Evolutionary conservation across 78 protist genomes (phyloP).

Genomic region (Dictyostelium purpureum): DNA sequence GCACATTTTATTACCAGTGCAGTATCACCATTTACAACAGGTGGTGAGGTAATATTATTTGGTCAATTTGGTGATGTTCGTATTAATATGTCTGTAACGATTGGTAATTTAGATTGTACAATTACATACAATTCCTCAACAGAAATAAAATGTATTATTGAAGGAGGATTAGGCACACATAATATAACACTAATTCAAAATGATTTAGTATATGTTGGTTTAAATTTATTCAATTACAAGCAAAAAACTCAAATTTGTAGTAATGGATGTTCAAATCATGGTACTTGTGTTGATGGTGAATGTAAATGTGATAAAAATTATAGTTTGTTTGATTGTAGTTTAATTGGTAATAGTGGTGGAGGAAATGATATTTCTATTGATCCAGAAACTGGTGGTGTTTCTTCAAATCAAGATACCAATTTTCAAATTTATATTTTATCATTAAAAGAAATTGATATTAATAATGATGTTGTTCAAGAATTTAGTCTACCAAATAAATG

Average conservation of each 20-base stretch:
- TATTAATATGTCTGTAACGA: not conserved
- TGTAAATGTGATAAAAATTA: not conserved
- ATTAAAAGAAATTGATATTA: not conserved
- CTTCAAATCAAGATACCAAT: not conserved
- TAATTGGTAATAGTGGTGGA: not conserved
- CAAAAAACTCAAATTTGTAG: too few species aligned
- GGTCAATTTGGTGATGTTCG: not conserved
- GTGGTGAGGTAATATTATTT: not conserved
- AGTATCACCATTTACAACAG: not conserved
- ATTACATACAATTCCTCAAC: not conserved
- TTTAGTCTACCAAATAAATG: not conserved
- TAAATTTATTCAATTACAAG: too few species aligned
- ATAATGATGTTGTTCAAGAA: not conserved
- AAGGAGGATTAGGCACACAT: too few species aligned
- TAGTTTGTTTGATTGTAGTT: not conserved
- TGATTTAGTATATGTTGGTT: too few species aligned
- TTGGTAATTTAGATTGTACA: not conserved
- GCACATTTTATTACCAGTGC: too few species aligned
- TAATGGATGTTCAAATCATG: not conserved
- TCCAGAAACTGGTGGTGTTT: not conserved
- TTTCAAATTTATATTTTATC: slow-evolving; percentile 7
- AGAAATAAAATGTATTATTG: not conserved
- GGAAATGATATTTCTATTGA: not conserved
- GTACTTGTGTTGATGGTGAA: not conserved
- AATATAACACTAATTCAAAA: too few species aligned